A percentile compares a stretch with the other conserved stretches of the same genome.
Conservation (phyloP, 1,284 basidiomycete genomes). For the Anthracocystis panici-leucophaei region DNA sequence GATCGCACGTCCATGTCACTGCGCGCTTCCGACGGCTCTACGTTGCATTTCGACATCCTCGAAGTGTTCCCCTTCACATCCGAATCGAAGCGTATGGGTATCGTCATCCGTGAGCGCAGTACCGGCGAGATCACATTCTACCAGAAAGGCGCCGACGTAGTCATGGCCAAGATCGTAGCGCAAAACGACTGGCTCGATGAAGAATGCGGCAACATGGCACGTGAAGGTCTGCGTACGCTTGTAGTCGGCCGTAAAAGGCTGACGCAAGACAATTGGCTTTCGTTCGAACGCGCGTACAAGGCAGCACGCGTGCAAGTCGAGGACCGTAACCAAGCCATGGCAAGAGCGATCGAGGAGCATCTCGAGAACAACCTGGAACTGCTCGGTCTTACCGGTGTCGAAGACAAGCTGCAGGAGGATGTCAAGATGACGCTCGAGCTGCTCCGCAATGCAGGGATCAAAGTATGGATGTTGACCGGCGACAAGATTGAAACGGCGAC, state of each 20-base stretch:
- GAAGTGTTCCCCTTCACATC: constrained; percentile 97
- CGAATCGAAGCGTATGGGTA: constrained; percentile 99
- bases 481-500: constrained; percentile 99
- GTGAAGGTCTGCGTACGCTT: constrained; percentile 93
- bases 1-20: constrained; percentile 84
- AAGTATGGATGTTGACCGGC: constrained; percentile 99
- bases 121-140: constrained; percentile 87
- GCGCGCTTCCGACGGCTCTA: constrained; percentile 48
- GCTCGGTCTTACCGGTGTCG: constrained; percentile 93
- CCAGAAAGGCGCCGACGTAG: constrained; percentile 97
- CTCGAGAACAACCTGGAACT: constrained; percentile 92
- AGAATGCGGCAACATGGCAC: constrained; percentile 97
- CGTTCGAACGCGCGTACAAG: constrained; percentile 82
- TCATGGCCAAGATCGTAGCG: constrained; percentile 93
- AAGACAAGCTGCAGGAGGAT: constrained; percentile 97
- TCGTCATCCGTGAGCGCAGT: constrained; percentile 84
- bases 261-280: constrained; percentile 77
- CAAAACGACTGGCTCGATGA: constrained; percentile 99
- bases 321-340: constrained; percentile 81
- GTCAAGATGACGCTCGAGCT: constrained; percentile 94
- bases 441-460: constrained; percentile 93
- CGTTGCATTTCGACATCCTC: constrained; percentile 83
- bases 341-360: constrained; percentile 78
- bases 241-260: constrained; percentile 89
- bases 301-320: constrained; percentile 79